Evolutionary conservation across 768 basidiomycete genomes (phyloP), one percentile per base, ranked within the genome.

Genomic region (Phaffia tasmanica): DNA sequence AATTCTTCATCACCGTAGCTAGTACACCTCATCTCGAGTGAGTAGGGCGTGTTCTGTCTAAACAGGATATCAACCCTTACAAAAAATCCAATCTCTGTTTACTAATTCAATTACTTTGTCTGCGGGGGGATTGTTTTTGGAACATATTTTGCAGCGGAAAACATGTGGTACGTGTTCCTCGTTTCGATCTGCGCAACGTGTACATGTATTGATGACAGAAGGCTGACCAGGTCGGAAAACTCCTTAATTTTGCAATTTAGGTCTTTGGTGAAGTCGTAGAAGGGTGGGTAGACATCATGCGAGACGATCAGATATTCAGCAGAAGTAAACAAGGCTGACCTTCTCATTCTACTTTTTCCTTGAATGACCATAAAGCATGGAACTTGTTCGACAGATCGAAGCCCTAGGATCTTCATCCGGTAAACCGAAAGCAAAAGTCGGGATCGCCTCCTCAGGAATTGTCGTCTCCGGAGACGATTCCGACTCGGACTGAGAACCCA

Each of bases 1-100:
- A 77, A 68, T 77, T 77, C 72, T 77, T 76, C 73, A 63, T 72
- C 61, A 70, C 70, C 60, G 70, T 69, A 46, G 71, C 68, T 48
- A 65, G 46, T 47, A 73, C 72, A 56, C 67, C 70, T 4, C 74
- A 74, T 72, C 72, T 75, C 48, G 74, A 75, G 74, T 75, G 50
- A 71, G 74, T 74, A 9, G 5, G 11, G 9, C 23, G 21, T 16
- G 2, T 23, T 57, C 25, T 53, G 48, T 29, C 35, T 3, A 18
- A 30, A n/a, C 18, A 23, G 21, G 14, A 47, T 23, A 7, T 30
- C 61, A 18, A 53, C 16, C 27, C 27, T 18, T 27, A 53, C 18
- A 21, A 27, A 27, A 53, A 21, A 8, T 50, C 51, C 16, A 18
- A 42, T 25, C 58, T 21, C 8, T 32, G 14, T 42, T 19, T 11